Conservation (phyloP, 2,329 filamentous ascomycete species). For the Trichoderma hamatum region DNA sequence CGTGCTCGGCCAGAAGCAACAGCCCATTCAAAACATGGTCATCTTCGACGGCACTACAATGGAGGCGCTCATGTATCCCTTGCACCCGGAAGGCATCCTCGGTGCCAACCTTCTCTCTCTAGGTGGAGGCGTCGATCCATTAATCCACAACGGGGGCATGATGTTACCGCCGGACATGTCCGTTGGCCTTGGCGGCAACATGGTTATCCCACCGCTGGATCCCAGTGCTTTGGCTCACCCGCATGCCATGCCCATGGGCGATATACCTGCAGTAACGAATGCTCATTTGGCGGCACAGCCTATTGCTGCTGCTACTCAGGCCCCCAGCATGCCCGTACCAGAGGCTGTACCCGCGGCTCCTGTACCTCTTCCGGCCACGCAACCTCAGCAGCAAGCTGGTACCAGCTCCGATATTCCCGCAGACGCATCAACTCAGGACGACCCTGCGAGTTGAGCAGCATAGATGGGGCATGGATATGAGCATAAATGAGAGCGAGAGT, state of each 20-base stretch:
- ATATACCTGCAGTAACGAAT: background rate
- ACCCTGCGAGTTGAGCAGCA: background rate
- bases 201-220: constrained; percentile 15
- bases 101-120: constrained; percentile 52
- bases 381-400: background rate
- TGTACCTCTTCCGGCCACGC: background rate
- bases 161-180: constrained; percentile 31
- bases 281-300: background rate
- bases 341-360: background rate
- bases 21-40: constrained; percentile 93
- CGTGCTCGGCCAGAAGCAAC: constrained; percentile 85
- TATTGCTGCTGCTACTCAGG: background rate
- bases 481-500: background rate
- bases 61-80: constrained; percentile 76
- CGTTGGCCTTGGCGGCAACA: constrained; percentile 30
- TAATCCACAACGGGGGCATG: constrained; percentile 33
- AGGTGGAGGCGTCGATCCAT: constrained; percentile 26
- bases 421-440: background rate
- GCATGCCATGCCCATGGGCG: constrained; percentile 13
- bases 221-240: background rate
- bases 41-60: constrained; percentile 86
- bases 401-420: background rate
- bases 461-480: background rate
- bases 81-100: constrained; percentile 69
- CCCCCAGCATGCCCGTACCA: background rate